phyloP scores from a whole-genome alignment of 2,329 filamentous ascomycete species.

The Cladosporium cucumerinum region DNA sequence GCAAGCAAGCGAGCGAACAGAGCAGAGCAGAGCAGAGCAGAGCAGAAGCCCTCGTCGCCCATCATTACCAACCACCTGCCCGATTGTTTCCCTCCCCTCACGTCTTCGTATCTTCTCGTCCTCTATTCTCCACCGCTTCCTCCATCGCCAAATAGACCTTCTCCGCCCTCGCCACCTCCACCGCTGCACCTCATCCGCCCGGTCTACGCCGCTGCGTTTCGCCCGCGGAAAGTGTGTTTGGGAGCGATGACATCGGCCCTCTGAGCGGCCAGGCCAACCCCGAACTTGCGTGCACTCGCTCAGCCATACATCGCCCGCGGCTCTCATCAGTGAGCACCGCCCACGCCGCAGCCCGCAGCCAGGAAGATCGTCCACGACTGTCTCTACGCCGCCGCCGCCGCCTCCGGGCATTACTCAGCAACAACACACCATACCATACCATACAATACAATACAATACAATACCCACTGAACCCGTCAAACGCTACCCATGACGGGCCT shows the following conservation, averaged over 20 bases:
- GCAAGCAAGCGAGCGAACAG: neutral
- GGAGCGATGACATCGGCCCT: conserved; percentile 14
- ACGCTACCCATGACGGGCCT: conserved; percentile 15
- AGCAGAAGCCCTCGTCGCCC: neutral
- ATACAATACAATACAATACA: neutral
- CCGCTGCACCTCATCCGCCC: neutral
- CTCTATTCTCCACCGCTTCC: neutral
- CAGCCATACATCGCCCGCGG: conserved; percentile 1
- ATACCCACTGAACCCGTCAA: neutral
- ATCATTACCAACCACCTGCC: conserved; percentile 8
- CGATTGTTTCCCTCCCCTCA: neutral
- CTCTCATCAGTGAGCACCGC: neutral
- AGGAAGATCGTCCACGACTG: conserved; percentile 12
- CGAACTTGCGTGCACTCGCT: conserved; percentile 5
- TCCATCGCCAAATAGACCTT: neutral
- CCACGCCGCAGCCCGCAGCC: conserved; percentile 6
- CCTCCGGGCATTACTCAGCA: neutral
- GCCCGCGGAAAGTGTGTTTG: neutral
- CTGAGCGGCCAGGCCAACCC: conserved; percentile 12
- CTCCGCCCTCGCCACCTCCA: neutral
- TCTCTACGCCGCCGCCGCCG: conserved; percentile 7
- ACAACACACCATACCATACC: neutral
- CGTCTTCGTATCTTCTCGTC: neutral
- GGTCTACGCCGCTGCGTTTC: neutral
- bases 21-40: too few species aligned